phyloP scores from a whole-genome alignment of 805 yeast species.

The Cyberlindnera lachancei region DNA sequence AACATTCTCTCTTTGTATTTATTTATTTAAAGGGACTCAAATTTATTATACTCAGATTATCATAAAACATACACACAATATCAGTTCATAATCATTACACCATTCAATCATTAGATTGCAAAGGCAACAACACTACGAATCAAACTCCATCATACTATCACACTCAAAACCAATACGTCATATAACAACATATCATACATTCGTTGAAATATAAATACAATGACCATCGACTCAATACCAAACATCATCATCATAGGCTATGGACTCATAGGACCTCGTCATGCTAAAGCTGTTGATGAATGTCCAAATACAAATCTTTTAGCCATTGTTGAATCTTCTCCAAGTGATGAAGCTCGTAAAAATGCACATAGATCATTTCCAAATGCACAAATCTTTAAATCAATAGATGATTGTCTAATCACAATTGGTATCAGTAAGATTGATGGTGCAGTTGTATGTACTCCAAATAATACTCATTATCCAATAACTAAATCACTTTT shows the following conservation, averaged over 20 bases:
- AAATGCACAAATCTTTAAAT: constrained; percentile 4
- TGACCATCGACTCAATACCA: constrained; percentile 9
- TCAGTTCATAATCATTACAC: too few relatives aligned
- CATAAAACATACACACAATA: too few relatives aligned
- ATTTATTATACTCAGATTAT: too few relatives aligned
- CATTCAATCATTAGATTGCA: too few relatives aligned
- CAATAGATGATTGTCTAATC: constrained; percentile 5
- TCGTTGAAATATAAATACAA: too few relatives aligned
- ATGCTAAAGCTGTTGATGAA: constrained; percentile 12
- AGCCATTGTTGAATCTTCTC: constrained; percentile 13
- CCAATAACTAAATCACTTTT: constrained; percentile 7
- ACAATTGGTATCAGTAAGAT: constrained; percentile 7
- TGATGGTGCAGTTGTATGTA: constrained; percentile 16
- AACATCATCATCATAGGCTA: constrained; percentile 13
- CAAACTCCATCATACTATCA: too few relatives aligned
- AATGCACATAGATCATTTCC: constrained; percentile 7
- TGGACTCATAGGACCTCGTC: constrained; percentile 19
- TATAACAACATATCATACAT: too few relatives aligned
- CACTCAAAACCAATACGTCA: too few relatives aligned
- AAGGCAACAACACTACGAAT: too few relatives aligned
- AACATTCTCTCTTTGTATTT: too few relatives aligned
- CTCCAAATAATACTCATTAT: constrained; percentile 15
- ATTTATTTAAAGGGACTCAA: too few relatives aligned
- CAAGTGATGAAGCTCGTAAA: constrained; percentile 5
- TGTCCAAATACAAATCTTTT: constrained; percentile 10